Evolutionary conservation across 768 basidiomycete genomes (phyloP), one percentile per base, ranked within the genome.

Genomic region (Collybia sordida): DNA sequence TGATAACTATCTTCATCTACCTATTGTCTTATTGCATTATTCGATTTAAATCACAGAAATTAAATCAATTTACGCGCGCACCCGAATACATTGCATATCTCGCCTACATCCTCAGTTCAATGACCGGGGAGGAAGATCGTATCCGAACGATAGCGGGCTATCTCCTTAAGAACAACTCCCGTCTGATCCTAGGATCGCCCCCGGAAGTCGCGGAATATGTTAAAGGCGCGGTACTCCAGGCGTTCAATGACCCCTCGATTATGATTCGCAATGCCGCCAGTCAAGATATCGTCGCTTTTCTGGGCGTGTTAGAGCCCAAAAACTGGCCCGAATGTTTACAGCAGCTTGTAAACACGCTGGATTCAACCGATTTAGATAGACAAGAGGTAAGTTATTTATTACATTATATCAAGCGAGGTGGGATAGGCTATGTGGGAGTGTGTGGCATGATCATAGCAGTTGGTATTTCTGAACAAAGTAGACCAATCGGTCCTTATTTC

Each of bases 81-180:
- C 90, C 94, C 40, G 93, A 97, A 68, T 98, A 97, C 68, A 86
- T 93, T 52, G 94, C 88, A 50, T 98, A 99, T 80, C 85, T 99
- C 55, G 90, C 90, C 18, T 91, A 95, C 67, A 94, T 98, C 73
- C 83, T 98, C 55, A 85, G 88, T 50, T 77, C 79, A 39, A 72
- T 90, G 75, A 78, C 86, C 1, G 77, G 82, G 52, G 93, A 98
- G 71, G 88, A 94, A 64, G 93, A 93, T 64, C 88, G 90, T 43
- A 93, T 96, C 66, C 85, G 96, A 45, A 90, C 92, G 51, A 95
- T 98, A 72, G 95, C 96, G 21, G 96, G 96, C 37, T 91, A 98
- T 61, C 78, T 98, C 19, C 83, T 99, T 69, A 99, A 99, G 83
- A 98, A 99, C 70, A 94, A 93, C 61, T 82, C 91, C 38, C 80